phyloP scores from a whole-genome alignment of 306 rosid genomes.

The Casuarina equisetifolia region DNA sequence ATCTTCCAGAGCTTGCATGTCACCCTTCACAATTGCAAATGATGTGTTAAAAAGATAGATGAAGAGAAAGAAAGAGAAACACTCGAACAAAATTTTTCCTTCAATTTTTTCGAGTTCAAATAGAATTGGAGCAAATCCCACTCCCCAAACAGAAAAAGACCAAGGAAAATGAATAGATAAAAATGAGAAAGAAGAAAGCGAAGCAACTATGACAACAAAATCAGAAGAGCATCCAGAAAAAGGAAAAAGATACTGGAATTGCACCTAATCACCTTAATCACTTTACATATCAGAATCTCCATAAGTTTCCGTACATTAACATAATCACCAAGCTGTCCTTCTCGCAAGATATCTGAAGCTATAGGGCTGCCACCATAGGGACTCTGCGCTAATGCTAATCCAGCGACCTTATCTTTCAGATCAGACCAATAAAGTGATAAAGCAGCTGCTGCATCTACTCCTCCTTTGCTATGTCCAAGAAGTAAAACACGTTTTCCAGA shows the following conservation, averaged over 20 bases:
- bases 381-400: conserved; percentile 87
- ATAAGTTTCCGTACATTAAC: conserved; percentile 86
- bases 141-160: no score
- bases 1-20: conserved; percentile 94
- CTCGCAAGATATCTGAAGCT: conserved; percentile 93
- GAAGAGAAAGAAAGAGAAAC: no score
- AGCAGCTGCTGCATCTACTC: conserved; percentile 99
- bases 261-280: conserved; percentile 65
- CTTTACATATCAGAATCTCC: conserved; percentile 84
- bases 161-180: no score
- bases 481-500: conserved; percentile 82
- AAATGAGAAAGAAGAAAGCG: conserved; percentile 9
- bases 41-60: conserved; percentile 21
- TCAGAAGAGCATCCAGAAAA: background rate
- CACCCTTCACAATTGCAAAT: conserved; percentile 63
- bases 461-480: conserved; percentile 99
- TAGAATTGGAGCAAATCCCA: no score
- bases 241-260: background rate
- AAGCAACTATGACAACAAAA: background rate
- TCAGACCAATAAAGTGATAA: conserved; percentile 94
- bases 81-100: no score
- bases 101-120: no score
- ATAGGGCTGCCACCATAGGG: conserved; percentile 99
- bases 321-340: conserved; percentile 97
- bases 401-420: conserved; percentile 95